phyloP scores from a whole-genome alignment of 306 rosid species.

The Amphicarpaea edgeworthii region DNA sequence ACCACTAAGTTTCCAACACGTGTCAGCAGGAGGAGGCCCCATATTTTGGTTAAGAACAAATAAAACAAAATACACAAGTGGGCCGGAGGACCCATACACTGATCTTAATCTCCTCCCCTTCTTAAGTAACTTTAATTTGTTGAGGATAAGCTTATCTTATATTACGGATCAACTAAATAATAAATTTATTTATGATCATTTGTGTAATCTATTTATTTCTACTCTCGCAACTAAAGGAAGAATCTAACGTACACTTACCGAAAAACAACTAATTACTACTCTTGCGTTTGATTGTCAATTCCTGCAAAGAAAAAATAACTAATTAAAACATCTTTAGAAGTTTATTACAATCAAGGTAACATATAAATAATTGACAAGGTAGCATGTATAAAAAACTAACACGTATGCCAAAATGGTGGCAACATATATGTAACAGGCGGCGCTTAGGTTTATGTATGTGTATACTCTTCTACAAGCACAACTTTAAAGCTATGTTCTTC shows the following conservation, averaged over 20 bases:
- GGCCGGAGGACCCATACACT: constrained; percentile 5
- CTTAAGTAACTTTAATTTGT: no score
- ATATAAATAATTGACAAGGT: no score
- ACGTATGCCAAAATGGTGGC: neutral
- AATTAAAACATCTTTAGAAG: neutral
- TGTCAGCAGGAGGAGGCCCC: no score
- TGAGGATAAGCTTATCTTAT: no score
- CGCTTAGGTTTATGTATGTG: neutral
- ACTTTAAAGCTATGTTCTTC: constrained; percentile 9
- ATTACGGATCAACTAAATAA: no score
- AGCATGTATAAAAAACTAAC: no score
- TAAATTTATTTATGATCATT: no score
- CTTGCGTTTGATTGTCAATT: neutral
- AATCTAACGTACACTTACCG: neutral
- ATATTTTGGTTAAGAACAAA: no score
- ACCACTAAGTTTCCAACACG: constrained; percentile 30
- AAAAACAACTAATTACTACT: neutral
- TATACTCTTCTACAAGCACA: constrained; percentile 11
- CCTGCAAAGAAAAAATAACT: neutral
- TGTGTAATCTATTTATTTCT: no score
- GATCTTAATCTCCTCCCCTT: no score
- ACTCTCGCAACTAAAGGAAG: neutral
- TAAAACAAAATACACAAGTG: neutral
- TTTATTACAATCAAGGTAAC: no score
- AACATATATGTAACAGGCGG: neutral